These are phyloP conservation scores for Boeremia exigua DNA, from an alignment of 2,329 filamentous ascomycete species.

Conservation along the genomic window DNA sequence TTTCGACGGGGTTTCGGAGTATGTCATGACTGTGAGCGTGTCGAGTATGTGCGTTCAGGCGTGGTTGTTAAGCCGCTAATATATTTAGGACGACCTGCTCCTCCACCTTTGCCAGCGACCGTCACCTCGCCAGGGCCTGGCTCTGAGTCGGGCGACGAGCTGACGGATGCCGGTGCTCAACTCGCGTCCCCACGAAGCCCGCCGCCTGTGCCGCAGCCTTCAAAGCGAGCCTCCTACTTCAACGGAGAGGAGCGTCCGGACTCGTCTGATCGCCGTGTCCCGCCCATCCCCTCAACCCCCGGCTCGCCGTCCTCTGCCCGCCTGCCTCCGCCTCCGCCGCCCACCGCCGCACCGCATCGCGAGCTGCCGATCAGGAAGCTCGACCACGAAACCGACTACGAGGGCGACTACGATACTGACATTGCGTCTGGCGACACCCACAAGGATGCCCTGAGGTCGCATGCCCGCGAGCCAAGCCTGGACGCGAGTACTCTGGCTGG, in stretches of 20 bases:
- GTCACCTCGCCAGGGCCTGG: conserved; percentile 73
- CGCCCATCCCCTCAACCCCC: conserved; percentile 62
- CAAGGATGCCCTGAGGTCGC: conserved; percentile 88
- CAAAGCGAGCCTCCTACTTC: conserved; percentile 51
- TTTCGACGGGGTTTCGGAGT: conserved; percentile 44
- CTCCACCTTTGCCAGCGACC: conserved; percentile 55
- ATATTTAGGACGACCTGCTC: conserved; percentile 50
- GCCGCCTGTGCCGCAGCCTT: conserved; percentile 34
- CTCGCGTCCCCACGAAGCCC: conserved; percentile 37
- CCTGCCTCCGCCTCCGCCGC: conserved; percentile 57
- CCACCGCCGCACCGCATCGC: conserved; percentile 47
- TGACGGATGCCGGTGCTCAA: conserved; percentile 53
- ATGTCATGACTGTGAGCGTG: conserved; percentile 48
- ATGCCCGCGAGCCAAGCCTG: conserved; percentile 76
- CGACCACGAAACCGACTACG: conserved; percentile 84
- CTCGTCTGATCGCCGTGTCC: conserved; percentile 41
- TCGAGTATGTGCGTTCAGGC: conserved; percentile 37
- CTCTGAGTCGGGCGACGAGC: conserved; percentile 88
- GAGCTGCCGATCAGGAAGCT: conserved; percentile 46
- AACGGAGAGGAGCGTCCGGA: conserved; percentile 44
- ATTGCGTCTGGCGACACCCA: conserved; percentile 93
- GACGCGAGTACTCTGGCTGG: conserved; percentile 64
- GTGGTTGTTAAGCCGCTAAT: conserved; percentile 19
- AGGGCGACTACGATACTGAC: conserved; percentile 97
- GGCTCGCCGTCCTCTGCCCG: conserved; percentile 43